Evolutionary conservation across 768 basidiomycete species (phyloP).

Genomic region (Imleria badia): DNA sequence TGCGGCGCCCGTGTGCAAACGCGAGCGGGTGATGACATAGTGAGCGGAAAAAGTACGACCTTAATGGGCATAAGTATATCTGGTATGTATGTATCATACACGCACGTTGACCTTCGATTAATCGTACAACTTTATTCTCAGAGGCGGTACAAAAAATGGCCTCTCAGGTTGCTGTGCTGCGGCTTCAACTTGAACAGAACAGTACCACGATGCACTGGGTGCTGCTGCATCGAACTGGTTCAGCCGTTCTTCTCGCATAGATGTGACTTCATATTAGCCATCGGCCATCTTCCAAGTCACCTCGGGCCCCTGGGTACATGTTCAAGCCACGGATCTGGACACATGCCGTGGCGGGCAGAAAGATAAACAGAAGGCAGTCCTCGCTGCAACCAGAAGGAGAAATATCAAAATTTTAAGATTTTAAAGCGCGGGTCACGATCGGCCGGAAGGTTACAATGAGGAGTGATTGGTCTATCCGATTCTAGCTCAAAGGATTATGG

Average conservation of each 20-base stretch:
- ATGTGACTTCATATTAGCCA: not conserved
- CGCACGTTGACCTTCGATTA: too few relatives aligned
- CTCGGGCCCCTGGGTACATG: not conserved
- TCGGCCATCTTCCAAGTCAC: not conserved
- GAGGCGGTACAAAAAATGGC: not conserved
- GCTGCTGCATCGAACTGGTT: constrained; percentile 5
- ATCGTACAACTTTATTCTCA: not conserved
- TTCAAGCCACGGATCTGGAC: not conserved
- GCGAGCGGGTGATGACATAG: too few relatives aligned
- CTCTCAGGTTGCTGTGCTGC: not conserved
- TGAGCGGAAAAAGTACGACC: too few relatives aligned
- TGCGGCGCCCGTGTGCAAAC: too few relatives aligned
- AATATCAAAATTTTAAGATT: not conserved
- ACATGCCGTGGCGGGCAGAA: not conserved
- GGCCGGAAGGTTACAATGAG: not conserved
- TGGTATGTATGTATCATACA: too few relatives aligned
- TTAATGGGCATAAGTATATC: too few relatives aligned
- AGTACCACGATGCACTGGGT: not conserved
- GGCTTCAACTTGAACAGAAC: too few relatives aligned
- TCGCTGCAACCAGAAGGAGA: not conserved
- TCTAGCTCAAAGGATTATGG: not conserved
- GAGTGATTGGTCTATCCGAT: not conserved
- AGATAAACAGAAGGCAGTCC: not conserved
- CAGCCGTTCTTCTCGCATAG: not conserved
- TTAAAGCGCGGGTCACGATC: not conserved